Conservation (phyloP, 371 early-diverging fungal genomes). For the Mortierella sp. region DNA sequence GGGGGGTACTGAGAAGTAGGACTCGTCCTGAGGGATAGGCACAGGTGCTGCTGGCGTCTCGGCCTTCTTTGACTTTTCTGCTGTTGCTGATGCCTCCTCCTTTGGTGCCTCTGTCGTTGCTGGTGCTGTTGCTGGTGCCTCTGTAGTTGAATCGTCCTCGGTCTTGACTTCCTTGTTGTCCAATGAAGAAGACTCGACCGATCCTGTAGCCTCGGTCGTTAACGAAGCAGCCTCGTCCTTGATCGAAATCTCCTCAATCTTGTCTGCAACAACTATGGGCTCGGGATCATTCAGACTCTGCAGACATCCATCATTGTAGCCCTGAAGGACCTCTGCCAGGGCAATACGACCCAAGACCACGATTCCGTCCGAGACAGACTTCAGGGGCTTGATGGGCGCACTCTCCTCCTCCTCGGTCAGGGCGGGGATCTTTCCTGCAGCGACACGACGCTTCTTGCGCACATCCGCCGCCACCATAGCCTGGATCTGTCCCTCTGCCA, state of each 20-base stretch:
- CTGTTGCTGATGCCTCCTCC: neutral
- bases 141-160: neutral
- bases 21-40: conserved; percentile 48
- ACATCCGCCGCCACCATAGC: conserved; percentile 69
- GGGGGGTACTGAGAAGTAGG: conserved; percentile 62
- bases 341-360: conserved; percentile 75
- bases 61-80: conserved; percentile 21
- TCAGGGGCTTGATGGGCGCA: conserved; percentile 33
- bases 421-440: conserved; percentile 51
- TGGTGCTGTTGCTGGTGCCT: neutral
- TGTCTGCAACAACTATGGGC: conserved; percentile 26
- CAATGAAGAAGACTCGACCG: conserved; percentile 10
- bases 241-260: conserved; percentile 12
- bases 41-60: conserved; percentile 32
- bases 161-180: conserved; percentile 9
- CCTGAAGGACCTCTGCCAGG: conserved; percentile 69
- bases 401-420: conserved; percentile 26
- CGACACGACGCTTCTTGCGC: conserved; percentile 62
- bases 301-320: conserved; percentile 71
- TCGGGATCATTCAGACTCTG: conserved; percentile 61
- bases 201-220: conserved; percentile 24
- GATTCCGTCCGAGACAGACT: conserved; percentile 64
- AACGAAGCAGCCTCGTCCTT: conserved; percentile 24
- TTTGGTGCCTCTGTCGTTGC: conserved; percentile 4
- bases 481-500: conserved; percentile 66